Percentiles rank a stretch among this genome's conserved stretches.
phyloP scores from a whole-genome alignment of 2,329 filamentous ascomycete species.

The Microdochium bolleyi region DNA sequence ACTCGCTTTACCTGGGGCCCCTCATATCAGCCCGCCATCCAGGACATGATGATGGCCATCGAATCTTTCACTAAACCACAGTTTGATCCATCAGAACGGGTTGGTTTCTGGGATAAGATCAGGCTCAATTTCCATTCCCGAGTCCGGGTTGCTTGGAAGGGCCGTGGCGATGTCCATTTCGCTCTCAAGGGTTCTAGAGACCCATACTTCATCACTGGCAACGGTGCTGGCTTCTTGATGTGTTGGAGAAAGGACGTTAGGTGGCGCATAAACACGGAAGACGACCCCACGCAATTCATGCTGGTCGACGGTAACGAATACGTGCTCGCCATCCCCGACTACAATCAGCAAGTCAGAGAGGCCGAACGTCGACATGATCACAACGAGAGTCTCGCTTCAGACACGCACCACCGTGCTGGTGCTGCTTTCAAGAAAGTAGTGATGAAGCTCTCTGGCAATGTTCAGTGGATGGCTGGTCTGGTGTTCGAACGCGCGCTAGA shows the following conservation, averaged over 20 bases:
- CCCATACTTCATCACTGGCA: conserved; percentile 86
- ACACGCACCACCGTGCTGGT: conserved; percentile 60
- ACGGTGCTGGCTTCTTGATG: conserved; percentile 94
- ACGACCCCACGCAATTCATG: conserved; percentile 91
- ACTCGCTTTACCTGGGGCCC: conserved; percentile 96
- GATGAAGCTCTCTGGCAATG: conserved; percentile 96
- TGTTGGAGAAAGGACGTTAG: conserved; percentile 94
- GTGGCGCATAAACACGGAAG: conserved; percentile 75
- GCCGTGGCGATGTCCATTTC: conserved; percentile 90
- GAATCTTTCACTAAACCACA: conserved; percentile 97
- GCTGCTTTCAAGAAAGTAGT: conserved; percentile 96
- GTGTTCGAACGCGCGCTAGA: conserved; percentile 84
- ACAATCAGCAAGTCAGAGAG: conserved; percentile 76
- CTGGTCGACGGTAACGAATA: conserved; percentile 93
- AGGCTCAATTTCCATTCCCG: conserved; percentile 89
- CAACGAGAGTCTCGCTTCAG: conserved; percentile 51
- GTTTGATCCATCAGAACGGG: conserved; percentile 83
- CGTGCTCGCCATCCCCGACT: conserved; percentile 88
- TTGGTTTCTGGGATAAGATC: conserved; percentile 99
- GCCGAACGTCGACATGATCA: conserved; percentile 42
- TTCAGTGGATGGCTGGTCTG: conserved; percentile 84
- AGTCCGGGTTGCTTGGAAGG: conserved; percentile 84
- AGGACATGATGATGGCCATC: conserved; percentile 99
- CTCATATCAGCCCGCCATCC: conserved; percentile 94
- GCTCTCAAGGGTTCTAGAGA: conserved; percentile 87